Percentiles rank a stretch among this genome's conserved stretches.
phyloP scores from a whole-genome alignment of 306 rosid genomes.

The Dalbergia oliveri region DNA sequence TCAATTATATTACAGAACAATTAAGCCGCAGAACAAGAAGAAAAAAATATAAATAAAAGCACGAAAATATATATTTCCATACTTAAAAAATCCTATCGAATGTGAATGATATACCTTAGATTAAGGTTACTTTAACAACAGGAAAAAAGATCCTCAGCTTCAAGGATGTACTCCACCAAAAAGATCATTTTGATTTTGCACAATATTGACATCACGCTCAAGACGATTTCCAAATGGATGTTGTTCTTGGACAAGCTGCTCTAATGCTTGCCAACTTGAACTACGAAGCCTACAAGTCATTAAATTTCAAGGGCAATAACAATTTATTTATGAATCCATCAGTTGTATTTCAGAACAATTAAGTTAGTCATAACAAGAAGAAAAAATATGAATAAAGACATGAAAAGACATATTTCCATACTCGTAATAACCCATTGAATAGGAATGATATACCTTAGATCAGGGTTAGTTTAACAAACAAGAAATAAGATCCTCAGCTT shows the following conservation, averaged over 20 bases:
- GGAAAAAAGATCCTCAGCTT: slow-evolving; percentile 72
- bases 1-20: too few relatives aligned
- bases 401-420: neutral
- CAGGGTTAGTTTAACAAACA: too few relatives aligned
- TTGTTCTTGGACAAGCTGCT: slow-evolving; percentile 69
- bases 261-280: slow-evolving; percentile 80
- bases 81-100: neutral
- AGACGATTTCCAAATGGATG: slow-evolving; percentile 86
- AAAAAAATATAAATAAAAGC: neutral
- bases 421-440: too few relatives aligned
- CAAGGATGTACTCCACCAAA: slow-evolving; percentile 68
- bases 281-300: slow-evolving; percentile 51
- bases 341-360: slow-evolving; percentile 3
- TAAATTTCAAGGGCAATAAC: neutral
- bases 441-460: too few relatives aligned
- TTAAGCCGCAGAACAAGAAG: too few relatives aligned
- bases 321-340: too few relatives aligned
- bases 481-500: too few relatives aligned
- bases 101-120: slow-evolving; percentile 56
- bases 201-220: slow-evolving; percentile 80
- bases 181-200: slow-evolving; percentile 56
- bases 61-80: too few relatives aligned
- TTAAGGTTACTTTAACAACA: slow-evolving; percentile 63
- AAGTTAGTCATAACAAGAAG: slow-evolving; percentile 6
- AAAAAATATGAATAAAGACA: neutral